Base-by-base conservation (phyloP, 2,329 filamentous ascomycete genomes). In the Alternaria ethzedia region DNA sequence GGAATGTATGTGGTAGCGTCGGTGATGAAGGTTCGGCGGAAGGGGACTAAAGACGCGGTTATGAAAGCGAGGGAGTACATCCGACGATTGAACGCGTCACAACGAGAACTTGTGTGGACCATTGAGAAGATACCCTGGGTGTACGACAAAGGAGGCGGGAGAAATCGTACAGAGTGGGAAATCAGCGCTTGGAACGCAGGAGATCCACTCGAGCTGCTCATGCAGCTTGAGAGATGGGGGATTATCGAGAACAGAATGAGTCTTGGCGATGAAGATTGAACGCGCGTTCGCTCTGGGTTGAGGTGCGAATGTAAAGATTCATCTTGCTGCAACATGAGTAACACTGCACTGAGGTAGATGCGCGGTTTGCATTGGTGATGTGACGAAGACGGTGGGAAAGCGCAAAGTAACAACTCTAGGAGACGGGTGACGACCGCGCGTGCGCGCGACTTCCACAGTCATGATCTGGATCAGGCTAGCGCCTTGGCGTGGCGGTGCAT, bases 151-250 rank as follows among this genome's bases (percentile, higher is more conserved):
- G 61, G 62, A 0, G 30, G 69, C n/a, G 63, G 59, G 12, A 30
- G 57, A 28, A 65, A 69, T 21, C 67, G 65, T 32, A 68, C 67
- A 32, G 68, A 73, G 36, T 73, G 70, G 72, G 72, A 72, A 41
- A 70, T 74, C 17, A 73, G 70, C 56, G 69, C 66, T 5, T 71
- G 73, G 70, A 71, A 72, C 50, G 63, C 59, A 15, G 65, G 70
- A 32, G 72, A 74, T 59, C 70, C 68, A 21, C 55, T 74, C 10
- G 70, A 73, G 45, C 49, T 74, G 46, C 49, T 73, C 15, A 60
- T 72, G 12, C 60, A 72, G 58, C 54, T 74, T 36, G 68, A 74
- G 47, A 70, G 56, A 64, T 70, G 70, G 71, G 70, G 69, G 0
- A 66, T 74, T 5, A 67, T 75, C 47, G 70, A 73, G 51, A 64